phyloP scores from a whole-genome alignment of 306 rosid genomes.

The Lathyrus aphaca region DNA sequence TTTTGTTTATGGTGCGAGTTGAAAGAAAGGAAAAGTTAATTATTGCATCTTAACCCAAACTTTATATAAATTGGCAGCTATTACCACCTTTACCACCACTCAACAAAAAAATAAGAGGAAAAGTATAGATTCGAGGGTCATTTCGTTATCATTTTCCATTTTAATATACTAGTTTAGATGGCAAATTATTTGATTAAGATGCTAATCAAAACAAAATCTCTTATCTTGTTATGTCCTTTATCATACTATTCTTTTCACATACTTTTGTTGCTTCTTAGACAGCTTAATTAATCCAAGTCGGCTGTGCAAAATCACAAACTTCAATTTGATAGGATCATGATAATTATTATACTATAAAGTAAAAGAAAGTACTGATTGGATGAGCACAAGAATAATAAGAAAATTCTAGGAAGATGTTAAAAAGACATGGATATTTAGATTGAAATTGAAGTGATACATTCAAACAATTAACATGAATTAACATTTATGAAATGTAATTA shows the following conservation, averaged over 20 bases:
- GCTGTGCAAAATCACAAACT: slow-evolving; percentile 27
- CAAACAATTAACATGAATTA: no score
- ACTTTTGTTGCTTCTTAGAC: slow-evolving; percentile 34
- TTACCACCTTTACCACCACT: slow-evolving; percentile 17
- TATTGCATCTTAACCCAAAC: slow-evolving; percentile 27
- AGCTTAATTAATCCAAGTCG: slow-evolving; percentile 31
- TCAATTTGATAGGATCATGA: slow-evolving; percentile 24
- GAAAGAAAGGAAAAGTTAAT: slow-evolving; percentile 36
- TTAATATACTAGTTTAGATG: slow-evolving; percentile 5
- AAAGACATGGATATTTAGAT: slow-evolving; percentile 13
- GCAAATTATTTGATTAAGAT: slow-evolving; percentile 36
- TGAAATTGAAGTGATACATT: slow-evolving; percentile 4
- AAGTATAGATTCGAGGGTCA: slow-evolving; percentile 13
- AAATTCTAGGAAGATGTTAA: slow-evolving; percentile 1
- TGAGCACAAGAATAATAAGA: slow-evolving; percentile 27
- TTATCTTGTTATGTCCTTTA: slow-evolving; percentile 32
- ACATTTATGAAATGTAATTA: background rate
- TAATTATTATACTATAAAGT: slow-evolving; percentile 10
- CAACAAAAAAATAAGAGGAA: slow-evolving; percentile 21
- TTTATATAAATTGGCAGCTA: slow-evolving; percentile 27
- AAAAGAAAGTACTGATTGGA: slow-evolving; percentile 28
- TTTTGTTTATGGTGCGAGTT: slow-evolving; percentile 35
- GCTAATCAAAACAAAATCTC: slow-evolving; percentile 40
- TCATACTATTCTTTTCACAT: slow-evolving; percentile 35
- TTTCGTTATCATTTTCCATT: slow-evolving; percentile 31